A percentile compares a stretch with the other conserved stretches of the same genome.
Evolutionary conservation across 176 grass and related monocot genomes (phyloP).

Genomic region (Lolium multiflorum): DNA sequence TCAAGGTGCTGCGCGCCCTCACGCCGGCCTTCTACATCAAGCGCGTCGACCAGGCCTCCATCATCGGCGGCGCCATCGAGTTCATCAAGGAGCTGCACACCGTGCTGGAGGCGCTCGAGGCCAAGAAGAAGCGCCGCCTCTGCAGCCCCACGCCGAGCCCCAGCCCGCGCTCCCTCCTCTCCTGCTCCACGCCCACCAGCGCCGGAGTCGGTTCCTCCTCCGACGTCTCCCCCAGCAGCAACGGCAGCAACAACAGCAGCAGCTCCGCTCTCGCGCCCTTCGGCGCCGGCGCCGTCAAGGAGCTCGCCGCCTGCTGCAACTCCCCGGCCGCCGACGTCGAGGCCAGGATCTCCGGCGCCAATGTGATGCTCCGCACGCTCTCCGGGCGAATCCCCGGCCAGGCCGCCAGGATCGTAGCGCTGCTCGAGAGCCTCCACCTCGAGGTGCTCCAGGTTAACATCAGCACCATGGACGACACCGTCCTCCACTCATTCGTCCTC

Average conservation of each 20-base stretch:
- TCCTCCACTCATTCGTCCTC: constrained; percentile 92
- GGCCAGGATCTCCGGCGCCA: constrained; percentile 83
- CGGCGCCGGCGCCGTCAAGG: constrained; percentile 26
- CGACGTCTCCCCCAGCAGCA: constrained; percentile 14
- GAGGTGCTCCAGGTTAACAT: constrained; percentile 95
- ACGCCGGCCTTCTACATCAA: constrained; percentile 93
- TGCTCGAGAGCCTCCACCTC: constrained; percentile 73
- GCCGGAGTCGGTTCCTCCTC: constrained; percentile 30
- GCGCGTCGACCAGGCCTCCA: constrained; percentile 87
- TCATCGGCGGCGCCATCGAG: constrained; percentile 94
- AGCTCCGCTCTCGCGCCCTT: neutral
- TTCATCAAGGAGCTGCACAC: constrained; percentile 92
- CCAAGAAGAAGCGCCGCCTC: constrained; percentile 75
- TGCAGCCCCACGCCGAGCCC: constrained; percentile 64
- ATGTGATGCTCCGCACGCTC: constrained; percentile 85
- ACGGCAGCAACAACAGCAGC: neutral
- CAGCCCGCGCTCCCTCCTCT: constrained; percentile 61
- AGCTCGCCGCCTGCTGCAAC: constrained; percentile 92
- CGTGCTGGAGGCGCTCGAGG: constrained; percentile 75
- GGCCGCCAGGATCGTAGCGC: constrained; percentile 59
- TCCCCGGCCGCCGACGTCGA: constrained; percentile 86
- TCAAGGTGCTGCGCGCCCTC: constrained; percentile 88
- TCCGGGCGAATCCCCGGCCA: constrained; percentile 76
- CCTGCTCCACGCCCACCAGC: constrained; percentile 28
- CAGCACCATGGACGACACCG: constrained; percentile 93